A percentile compares a stretch with the other conserved stretches of the same genome.
Conservation (phyloP, 2,329 filamentous ascomycete genomes). For the Pyrenophora graminea region DNA sequence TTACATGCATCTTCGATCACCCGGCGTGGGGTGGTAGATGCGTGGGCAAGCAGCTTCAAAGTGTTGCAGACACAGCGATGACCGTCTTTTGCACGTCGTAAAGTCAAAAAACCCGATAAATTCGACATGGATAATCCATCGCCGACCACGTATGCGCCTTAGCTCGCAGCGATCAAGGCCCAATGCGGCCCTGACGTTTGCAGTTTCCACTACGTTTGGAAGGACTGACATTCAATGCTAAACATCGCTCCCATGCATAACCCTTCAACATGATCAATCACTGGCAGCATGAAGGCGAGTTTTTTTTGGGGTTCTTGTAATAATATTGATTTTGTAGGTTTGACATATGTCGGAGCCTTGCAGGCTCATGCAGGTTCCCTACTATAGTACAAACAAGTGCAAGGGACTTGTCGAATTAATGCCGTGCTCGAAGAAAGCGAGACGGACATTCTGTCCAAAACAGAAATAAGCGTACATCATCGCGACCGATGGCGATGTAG, state of each 20-base stretch:
- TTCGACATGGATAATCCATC: conserved; percentile 23
- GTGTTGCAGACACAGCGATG: conserved; percentile 2
- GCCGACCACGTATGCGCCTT: conserved; percentile 1
- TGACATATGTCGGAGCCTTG: conserved; percentile 25
- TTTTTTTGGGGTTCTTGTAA: conserved; percentile 13
- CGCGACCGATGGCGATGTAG: conserved; percentile 15
- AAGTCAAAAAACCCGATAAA: conserved; percentile 2
- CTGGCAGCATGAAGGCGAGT: conserved; percentile 9
- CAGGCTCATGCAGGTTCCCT: conserved; percentile 25
- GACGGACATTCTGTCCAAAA: conserved; percentile 5
- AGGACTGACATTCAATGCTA: conserved; percentile 26
- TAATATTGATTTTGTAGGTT: conserved; percentile 27
- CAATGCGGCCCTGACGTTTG: conserved; percentile 22
- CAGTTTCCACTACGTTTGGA: conserved; percentile 24
- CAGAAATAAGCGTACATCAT: conserved; percentile 17
- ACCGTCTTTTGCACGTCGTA: not conserved
- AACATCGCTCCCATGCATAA: conserved; percentile 11
- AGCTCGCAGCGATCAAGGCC: conserved; percentile 4
- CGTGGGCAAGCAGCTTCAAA: conserved; percentile 15
- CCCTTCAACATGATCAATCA: conserved; percentile 13
- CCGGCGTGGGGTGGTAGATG: conserved; percentile 6
- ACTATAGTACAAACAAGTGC: conserved; percentile 38
- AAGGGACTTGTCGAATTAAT: conserved; percentile 15
- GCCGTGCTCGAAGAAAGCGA: conserved; percentile 13
- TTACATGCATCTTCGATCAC: conserved; percentile 2